phyloP scores from a whole-genome alignment of 495 filamentous ascomycete genomes.

The Penicillium turbatum region DNA sequence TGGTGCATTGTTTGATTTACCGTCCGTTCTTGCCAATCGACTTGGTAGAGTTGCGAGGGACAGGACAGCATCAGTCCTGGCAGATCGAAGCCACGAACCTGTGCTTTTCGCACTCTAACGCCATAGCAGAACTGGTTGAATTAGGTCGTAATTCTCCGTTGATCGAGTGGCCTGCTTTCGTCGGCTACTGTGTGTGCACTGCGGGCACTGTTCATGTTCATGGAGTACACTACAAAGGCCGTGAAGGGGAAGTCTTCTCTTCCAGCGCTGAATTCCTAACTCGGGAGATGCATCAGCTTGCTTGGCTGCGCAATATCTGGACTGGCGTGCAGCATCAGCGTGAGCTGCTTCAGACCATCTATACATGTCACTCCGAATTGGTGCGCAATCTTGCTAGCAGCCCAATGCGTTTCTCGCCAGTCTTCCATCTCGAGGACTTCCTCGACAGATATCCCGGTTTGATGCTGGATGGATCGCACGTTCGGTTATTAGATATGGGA shows the following conservation, averaged over 20 bases:
- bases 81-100: slow-evolving; percentile 84
- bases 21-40: slow-evolving; percentile 81
- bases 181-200: slow-evolving; percentile 76
- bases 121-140: slow-evolving; percentile 77
- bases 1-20: slow-evolving; percentile 80
- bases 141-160: slow-evolving; percentile 60
- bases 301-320: slow-evolving; percentile 69
- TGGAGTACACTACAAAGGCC: slow-evolving; percentile 70
- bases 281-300: slow-evolving; percentile 72
- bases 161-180: slow-evolving; percentile 78
- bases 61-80: slow-evolving; percentile 83
- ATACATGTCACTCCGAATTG: slow-evolving; percentile 66
- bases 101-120: slow-evolving; percentile 83
- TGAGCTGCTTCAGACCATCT: slow-evolving; percentile 69
- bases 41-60: slow-evolving; percentile 69
- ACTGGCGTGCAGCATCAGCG: slow-evolving; percentile 74
- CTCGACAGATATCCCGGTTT: slow-evolving; percentile 68
- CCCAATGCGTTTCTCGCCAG: slow-evolving; percentile 65
- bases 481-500: slow-evolving; percentile 51
- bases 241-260: slow-evolving; percentile 59
- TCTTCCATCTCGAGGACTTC: slow-evolving; percentile 82
- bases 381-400: slow-evolving; percentile 64
- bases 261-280: slow-evolving; percentile 67
- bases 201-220: slow-evolving; percentile 84
- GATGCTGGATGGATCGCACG: slow-evolving; percentile 50